phyloP scores from a whole-genome alignment of 2,329 filamentous ascomycete genomes.

The Aspergillus sergii region DNA sequence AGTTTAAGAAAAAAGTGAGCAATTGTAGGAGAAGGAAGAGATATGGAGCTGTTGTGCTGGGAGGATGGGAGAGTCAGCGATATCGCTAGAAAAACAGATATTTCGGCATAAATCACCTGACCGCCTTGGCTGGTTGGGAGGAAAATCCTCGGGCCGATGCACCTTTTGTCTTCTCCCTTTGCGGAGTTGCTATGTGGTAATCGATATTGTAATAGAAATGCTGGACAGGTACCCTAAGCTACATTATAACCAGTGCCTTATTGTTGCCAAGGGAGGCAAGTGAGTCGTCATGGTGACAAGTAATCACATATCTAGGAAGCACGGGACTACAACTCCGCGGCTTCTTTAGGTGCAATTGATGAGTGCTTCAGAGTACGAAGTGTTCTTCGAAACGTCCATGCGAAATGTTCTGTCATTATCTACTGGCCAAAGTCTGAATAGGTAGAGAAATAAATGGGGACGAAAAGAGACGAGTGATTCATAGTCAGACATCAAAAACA shows the following conservation, averaged over 20 bases:
- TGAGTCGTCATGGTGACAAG: background rate
- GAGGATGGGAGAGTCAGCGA: background rate
- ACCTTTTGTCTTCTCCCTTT: too few relatives aligned
- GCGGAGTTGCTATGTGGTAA: background rate
- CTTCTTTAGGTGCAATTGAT: background rate
- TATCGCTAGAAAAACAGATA: constrained; percentile 4
- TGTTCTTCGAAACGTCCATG: background rate
- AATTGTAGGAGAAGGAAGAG: constrained; percentile 1
- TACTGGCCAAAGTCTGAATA: background rate
- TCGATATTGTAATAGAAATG: background rate
- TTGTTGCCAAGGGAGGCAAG: background rate
- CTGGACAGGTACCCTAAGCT: background rate
- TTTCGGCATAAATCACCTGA: constrained; percentile 3
- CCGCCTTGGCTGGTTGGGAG: background rate
- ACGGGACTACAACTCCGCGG: background rate
- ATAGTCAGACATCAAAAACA: background rate
- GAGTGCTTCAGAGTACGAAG: background rate
- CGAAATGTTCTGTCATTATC: background rate
- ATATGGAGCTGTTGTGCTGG: background rate
- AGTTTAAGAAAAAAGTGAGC: constrained; percentile 6
- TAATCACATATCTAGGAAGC: background rate
- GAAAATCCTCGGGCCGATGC: constrained; percentile 1
- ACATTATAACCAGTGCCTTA: background rate
- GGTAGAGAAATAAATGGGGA: background rate
- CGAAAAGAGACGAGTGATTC: background rate